Conservation (phyloP, 495 filamentous ascomycete genomes). For the Jackrogersella minutella region DNA sequence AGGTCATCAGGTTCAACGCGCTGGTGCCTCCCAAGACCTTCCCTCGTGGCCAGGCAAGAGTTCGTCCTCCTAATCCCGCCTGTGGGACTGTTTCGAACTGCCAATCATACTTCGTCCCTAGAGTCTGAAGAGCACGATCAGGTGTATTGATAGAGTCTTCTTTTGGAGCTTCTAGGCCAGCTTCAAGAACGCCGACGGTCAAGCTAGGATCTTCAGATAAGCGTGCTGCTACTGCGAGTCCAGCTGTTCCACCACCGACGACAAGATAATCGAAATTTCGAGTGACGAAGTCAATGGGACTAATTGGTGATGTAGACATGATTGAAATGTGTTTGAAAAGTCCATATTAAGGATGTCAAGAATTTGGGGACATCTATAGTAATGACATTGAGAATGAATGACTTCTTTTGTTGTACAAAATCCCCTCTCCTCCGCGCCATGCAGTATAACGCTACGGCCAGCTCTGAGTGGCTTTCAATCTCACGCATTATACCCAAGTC, state of each 20-base stretch:
- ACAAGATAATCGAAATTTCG: neutral
- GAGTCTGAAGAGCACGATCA: neutral
- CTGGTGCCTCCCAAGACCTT: conserved; percentile 15
- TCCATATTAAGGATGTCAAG: too few relatives aligned
- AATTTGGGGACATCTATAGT: neutral
- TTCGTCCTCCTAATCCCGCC: neutral
- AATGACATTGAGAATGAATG: neutral
- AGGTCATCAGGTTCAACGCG: conserved; percentile 21
- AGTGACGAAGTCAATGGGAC: neutral
- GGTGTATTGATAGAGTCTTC: neutral
- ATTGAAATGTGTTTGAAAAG: neutral
- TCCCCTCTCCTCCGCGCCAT: too few relatives aligned
- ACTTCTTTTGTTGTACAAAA: neutral
- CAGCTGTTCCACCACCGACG: neutral
- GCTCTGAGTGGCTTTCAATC: too few relatives aligned
- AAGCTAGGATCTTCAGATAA: neutral
- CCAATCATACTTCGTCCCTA: conserved; percentile 16
- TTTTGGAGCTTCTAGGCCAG: neutral
- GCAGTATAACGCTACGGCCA: too few relatives aligned
- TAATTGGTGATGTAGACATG: neutral
- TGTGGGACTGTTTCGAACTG: conserved; percentile 16
- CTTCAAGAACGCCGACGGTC: conserved; percentile 1
- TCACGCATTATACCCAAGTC: too few relatives aligned
- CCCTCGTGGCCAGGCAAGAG: conserved; percentile 7
- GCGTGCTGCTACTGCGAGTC: neutral